Percentiles rank a stretch among this genome's conserved stretches.
Conservation (phyloP, 2,329 filamentous ascomycete species). For the Teratosphaeria viscida region DNA sequence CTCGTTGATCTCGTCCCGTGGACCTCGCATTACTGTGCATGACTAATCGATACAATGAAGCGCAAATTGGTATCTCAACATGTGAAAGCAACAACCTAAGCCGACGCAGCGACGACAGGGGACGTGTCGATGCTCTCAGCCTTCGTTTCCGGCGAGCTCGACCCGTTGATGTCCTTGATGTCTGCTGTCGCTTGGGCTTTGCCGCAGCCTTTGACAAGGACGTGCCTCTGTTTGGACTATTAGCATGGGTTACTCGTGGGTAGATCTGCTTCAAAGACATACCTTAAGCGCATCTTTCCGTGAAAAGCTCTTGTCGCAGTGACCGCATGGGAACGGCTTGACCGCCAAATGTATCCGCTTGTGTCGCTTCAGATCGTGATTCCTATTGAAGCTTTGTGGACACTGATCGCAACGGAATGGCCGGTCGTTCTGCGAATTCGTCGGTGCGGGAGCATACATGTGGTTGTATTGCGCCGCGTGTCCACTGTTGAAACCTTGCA, state of each 20-base stretch:
- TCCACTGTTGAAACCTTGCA: slow-evolving; percentile 48
- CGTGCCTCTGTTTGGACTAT: slow-evolving; percentile 45
- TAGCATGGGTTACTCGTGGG: slow-evolving; percentile 29
- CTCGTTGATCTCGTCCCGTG: neutral
- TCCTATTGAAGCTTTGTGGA: slow-evolving; percentile 86
- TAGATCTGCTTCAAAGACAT: slow-evolving; percentile 25
- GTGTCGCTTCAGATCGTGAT: slow-evolving; percentile 92
- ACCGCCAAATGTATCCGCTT: slow-evolving; percentile 90
- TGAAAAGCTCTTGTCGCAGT: slow-evolving; percentile 94
- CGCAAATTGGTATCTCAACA: neutral
- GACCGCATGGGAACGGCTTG: slow-evolving; percentile 85
- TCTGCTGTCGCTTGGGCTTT: slow-evolving; percentile 33
- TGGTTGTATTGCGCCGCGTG: slow-evolving; percentile 56
- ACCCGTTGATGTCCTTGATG: slow-evolving; percentile 26
- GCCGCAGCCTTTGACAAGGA: slow-evolving; percentile 58
- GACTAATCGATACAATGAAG: neutral
- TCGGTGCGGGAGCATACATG: slow-evolving; percentile 40
- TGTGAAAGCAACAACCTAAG: slow-evolving; percentile 3
- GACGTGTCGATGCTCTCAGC: slow-evolving; percentile 22
- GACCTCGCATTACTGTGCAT: neutral
- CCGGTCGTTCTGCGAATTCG: slow-evolving; percentile 56
- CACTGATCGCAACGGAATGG: slow-evolving; percentile 94
- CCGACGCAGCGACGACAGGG: slow-evolving; percentile 19
- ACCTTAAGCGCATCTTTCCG: slow-evolving; percentile 96
- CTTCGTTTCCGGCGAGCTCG: slow-evolving; percentile 24